Base-by-base conservation (phyloP, 2,329 filamentous ascomycete species). In the Colletotrichum spaethianum region DNA sequence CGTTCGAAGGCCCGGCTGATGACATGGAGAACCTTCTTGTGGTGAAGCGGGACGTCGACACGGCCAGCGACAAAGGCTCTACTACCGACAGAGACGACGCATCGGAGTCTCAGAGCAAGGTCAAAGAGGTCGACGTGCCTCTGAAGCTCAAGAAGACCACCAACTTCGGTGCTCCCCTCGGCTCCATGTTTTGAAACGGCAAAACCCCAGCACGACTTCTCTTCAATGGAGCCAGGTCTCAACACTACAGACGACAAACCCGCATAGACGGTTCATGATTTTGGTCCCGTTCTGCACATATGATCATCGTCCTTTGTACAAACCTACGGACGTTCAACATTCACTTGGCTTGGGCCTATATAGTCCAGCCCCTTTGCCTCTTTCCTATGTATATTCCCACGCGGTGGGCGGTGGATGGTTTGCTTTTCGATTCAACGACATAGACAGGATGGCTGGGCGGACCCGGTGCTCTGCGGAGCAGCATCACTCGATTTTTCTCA, bases 61-160 rank as follows among this genome's bases (percentile, higher is more conserved):
- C 46, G 14, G 63, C 70, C 9, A 66, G 57, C 26, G 59, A 74
- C 36, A 63, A 66, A 31, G 57, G 55, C n/a, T 73, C 70, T n/a
- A 56, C 52, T 8, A 70, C 76, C 40, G 73, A 72, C 9, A 75
- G 75, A 33, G 73, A 72, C 46, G 80, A 80, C 31, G 75, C 76
- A 23, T 74, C 77, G n/a, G 72, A 67, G 28, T 65, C 69, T 31
- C 73, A 71, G 28, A 74, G 73, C 40, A 79, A 81, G 40, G 77
- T 75, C 4, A 76, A 82, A 20, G 82, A 84, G 53, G 72, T 76
- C n/a, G 85, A 87, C 31, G 81, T 87, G 36, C 84, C 86, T 1
- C 79, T 88, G 38, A 85, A 83, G 75, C 77, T 88, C 50, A 86
- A 80, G 75, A 81, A 77, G 33, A 85, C 82, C 23, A 83, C 79